Evolutionary conservation across 2,329 filamentous ascomycete genomes (phyloP), one percentile per base, ranked within the genome.

Genomic region (Alternaria angustiovoidea): DNA sequence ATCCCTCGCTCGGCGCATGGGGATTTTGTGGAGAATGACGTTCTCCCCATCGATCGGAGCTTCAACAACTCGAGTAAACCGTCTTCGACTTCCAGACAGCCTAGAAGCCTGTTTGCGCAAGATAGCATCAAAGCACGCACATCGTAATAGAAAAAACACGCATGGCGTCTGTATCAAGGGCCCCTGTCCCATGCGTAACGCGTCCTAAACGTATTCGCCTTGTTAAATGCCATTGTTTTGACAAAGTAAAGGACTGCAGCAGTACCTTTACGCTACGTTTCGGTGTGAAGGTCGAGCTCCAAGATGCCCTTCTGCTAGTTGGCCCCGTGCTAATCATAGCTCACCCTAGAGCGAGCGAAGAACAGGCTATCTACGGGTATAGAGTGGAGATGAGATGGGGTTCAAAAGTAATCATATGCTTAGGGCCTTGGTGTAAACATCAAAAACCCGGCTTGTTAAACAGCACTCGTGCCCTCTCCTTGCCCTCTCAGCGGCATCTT

Each of bases 1-100:
- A 26, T 59, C 20, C 46, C 18, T 34, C 39, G n/a, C 61, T 57
- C 48, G 41, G 28, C 41, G 54, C 43, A 30, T 51, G 53, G 61
- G 60, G 57, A 44, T 57, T 65, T 60, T 59, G 59, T 63, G 67
- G 56, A 51, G 57, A 56, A 60, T 60, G 57, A 57, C 57, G 57
- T 39, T 11, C 7, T 11, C 16, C 4, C 5, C 11, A 24, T 44
- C 46, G 9, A 56, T 38, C 26, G 49, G 52, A 43, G 22, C 39
- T 34, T 47, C 44, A 59, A 46, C 57, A 51, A 9, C 6, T 30
- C 51, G 30, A 38, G 28, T n/a, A 22, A 14, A 22, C 44, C 14
- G 12, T 42, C 22, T 24, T 53, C 20, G 8, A 42, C 18, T 14
- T 30, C 24, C 7, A 52, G 36, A 41, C 32, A 20, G 28, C 44